Base-by-base conservation (phyloP, 2,329 filamentous ascomycete genomes). In the Whalleya microplaca region DNA sequence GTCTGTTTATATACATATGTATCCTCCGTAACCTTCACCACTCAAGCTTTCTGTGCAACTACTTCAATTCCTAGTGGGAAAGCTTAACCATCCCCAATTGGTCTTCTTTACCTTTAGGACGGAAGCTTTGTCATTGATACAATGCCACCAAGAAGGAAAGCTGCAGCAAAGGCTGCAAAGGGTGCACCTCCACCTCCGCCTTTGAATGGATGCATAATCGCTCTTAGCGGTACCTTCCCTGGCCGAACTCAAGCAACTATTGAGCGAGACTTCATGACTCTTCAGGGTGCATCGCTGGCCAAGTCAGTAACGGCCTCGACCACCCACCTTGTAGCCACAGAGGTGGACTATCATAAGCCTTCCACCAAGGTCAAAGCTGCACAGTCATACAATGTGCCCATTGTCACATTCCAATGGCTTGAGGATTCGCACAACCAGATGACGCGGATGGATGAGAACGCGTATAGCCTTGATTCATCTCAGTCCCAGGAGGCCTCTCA, bases 341-440 rank as follows among this genome's bases (percentile, higher is more conserved):
- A 80, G 7, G 72, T 76, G 8, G 84, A 87, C 58, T 81, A 76
- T 60, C 71, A 78, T 7, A 80, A 78, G 44, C 71, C 71, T 0
- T 78, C 79, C 0, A 68, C 73, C 43, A 88, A 88, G 66, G 80
- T 83, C 61, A 75, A 74, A 63, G 71, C 80, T 16, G 82, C 79
- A 3, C 69, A 75, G 9, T 63, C 75, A 12, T 75, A 79, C 32
- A 75, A 70, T 19, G 72, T 88, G 12, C 78, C 78, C 2, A 78
- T 91, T 45, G 80, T 91, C 21, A 77, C 72, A 9, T 69, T 87
- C 0, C 73, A 82, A 14, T 92, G 89, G 89, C 73, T 87, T n/a
- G 61, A 82, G 1, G 80, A 86, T n/a, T 85, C 80, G 20, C 73
- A 81, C 40, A 59, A 73, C 14, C 70, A 73, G 16, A 75, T 74